These are phyloP conservation scores for Trichoderma oligosporum DNA, from an alignment of 2,329 filamentous ascomycete species.

Conservation along the genomic window DNA sequence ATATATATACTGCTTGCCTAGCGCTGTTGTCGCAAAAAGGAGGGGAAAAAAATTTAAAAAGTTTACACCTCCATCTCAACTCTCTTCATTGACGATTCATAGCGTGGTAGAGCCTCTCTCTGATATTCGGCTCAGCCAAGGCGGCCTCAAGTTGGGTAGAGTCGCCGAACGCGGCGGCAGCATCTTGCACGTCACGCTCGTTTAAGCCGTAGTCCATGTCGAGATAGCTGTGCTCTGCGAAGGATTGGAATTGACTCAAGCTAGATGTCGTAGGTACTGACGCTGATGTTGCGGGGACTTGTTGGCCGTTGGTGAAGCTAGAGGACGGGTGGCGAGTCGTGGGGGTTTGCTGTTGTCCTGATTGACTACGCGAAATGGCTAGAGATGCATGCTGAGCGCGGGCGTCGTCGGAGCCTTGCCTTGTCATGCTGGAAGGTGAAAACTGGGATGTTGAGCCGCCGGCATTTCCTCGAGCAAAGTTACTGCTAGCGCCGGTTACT, in stretches of 20 bases:
- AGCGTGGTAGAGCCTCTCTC: slow-evolving; percentile 26
- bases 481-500: slow-evolving; percentile 2
- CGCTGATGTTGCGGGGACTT: slow-evolving; percentile 20
- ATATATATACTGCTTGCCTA: not conserved
- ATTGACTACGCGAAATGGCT: slow-evolving; percentile 13
- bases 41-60: no score
- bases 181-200: slow-evolving; percentile 23
- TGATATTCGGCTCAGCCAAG: slow-evolving; percentile 25
- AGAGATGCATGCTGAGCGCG: slow-evolving; percentile 17
- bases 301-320: slow-evolving; percentile 20
- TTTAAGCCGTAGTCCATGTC: slow-evolving; percentile 28
- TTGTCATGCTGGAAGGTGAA: slow-evolving; percentile 21
- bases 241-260: slow-evolving; percentile 23
- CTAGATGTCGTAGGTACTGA: slow-evolving; percentile 17
- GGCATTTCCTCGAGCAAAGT: slow-evolving; percentile 19
- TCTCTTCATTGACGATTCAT: slow-evolving; percentile 23
- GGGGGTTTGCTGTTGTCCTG: slow-evolving; percentile 16
- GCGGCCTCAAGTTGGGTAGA: slow-evolving; percentile 25
- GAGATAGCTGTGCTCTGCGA: slow-evolving; percentile 25
- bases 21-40: no score
- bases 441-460: slow-evolving; percentile 21
- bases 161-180: slow-evolving; percentile 23
- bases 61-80: no score
- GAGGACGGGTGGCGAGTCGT: slow-evolving; percentile 16
- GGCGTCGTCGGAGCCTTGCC: slow-evolving; percentile 18